Evolutionary conservation across 352 stramenopile species (phyloP), one percentile per base, ranked within the genome.

Genomic region (Phytophthora crassamura): DNA sequence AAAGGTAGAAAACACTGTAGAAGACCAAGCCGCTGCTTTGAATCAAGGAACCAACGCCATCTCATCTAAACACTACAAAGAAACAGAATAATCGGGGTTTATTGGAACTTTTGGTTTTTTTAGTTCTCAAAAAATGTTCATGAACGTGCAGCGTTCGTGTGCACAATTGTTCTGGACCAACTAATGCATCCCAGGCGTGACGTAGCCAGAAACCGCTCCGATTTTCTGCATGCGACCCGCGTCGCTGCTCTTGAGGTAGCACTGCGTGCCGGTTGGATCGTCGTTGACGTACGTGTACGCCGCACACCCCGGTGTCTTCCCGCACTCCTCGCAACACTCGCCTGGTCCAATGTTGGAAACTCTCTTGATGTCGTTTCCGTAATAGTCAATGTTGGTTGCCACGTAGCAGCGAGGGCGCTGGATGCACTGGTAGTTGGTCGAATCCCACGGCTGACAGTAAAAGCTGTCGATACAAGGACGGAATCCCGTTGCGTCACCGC

Each of bases 281-380:
- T 64, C 75, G 63, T 84, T 81, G 41, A 79, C 68, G 56, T 70
- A 82, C 36, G 72, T 80, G 53, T 82, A 84, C 7, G 69, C 69
- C 52, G 72, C 68, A 51, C 75, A 83, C 11, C 62, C 63, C 40
- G 38, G 14, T 2, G 61, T 78, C n/a, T 68, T 73, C 11, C 60
- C 52, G 60, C 77, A 86, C 16, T 67, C 75, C 16, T 82, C 67
- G 15, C 77, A 86, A 53, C 77, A 84, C 59, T 68, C 53, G 55
- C 68, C 51, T 59, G 78, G 56, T 53, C 67, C 18, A 52, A 64
- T 64, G 11, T 34, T 40, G 6, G 52, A 53, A 30, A 59, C 61
- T 49, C 20, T 72, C 45, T 74, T 55, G 50, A 83, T 69, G 54
- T 85, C 41, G 25, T 77, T 60, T 5, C 69, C 66, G 50, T 75